Evolutionary conservation across 2,329 filamentous ascomycete genomes (phyloP).

Genomic region (Whalleya microplaca): DNA sequence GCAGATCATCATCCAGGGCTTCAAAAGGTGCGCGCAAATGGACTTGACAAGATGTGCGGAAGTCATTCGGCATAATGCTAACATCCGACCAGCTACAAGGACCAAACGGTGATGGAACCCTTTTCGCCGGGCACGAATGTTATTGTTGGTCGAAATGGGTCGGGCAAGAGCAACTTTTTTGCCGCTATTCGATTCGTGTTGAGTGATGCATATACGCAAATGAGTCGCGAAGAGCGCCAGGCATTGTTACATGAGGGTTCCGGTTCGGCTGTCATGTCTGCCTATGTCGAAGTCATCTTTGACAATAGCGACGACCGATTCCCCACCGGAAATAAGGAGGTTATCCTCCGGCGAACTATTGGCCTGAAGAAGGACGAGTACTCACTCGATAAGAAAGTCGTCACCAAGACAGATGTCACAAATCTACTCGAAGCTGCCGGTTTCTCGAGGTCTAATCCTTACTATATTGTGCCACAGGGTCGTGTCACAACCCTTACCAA

Average conservation of each 20-base stretch:
- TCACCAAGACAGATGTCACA: slow-evolving; percentile 91
- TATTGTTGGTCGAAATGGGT: slow-evolving; percentile 98
- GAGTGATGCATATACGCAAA: slow-evolving; percentile 94
- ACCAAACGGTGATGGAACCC: slow-evolving; percentile 97
- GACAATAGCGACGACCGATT: slow-evolving; percentile 97
- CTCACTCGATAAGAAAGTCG: slow-evolving; percentile 94
- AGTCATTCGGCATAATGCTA: slow-evolving; percentile 22
- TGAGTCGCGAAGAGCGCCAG: slow-evolving; percentile 94
- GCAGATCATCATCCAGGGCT: slow-evolving; percentile 99
- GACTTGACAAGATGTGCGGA: slow-evolving; percentile 25
- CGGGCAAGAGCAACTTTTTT: slow-evolving; percentile 99
- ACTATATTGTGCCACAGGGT: slow-evolving; percentile 98
- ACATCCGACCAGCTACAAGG: slow-evolving; percentile 79
- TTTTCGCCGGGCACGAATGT: slow-evolving; percentile 98
- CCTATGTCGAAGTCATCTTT: slow-evolving; percentile 99
- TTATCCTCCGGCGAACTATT: slow-evolving; percentile 90
- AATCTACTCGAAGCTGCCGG: slow-evolving; percentile 94
- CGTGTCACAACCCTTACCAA: slow-evolving; percentile 95
- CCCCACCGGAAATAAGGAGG: slow-evolving; percentile 87
- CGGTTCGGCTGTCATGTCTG: slow-evolving; percentile 96
- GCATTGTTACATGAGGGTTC: slow-evolving; percentile 97
- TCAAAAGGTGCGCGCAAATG: slow-evolving; percentile 76
- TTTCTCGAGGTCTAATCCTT: slow-evolving; percentile 95
- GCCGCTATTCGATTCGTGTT: slow-evolving; percentile 98
- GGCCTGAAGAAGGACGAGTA: slow-evolving; percentile 99